Evolutionary conservation across 73 alveolate species (phyloP), one percentile per base, ranked within the genome.

Genomic region (Paramecium octaurelia): DNA sequence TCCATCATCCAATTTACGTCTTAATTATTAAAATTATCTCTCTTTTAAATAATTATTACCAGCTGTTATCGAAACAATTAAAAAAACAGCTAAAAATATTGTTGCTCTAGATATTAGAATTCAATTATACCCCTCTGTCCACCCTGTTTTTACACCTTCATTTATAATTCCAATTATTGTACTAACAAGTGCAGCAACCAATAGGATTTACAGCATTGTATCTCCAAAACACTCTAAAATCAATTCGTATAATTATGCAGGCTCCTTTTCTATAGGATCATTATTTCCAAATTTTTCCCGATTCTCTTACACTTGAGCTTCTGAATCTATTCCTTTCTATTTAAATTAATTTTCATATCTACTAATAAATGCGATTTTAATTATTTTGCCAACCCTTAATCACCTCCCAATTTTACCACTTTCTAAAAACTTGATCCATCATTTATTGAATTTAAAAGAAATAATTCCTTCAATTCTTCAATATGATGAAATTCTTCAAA

Each of bases 181-280:
- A 3, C 99, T 96, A 11, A 98, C 98, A 44, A 96, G 80, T 8
- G 99, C 99, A 6, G 99, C 99, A 6, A 93, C 92, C 16, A 97
- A 64, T 57, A 98, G 94, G 54, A 98, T 96, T 93, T 98, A 92
- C 58, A 98, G 93, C 85, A 97, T 98, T 68, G 96, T 95, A 92
- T 98, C 99, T 88, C 98, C 99, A 75, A 98, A 97, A 71, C 98
- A 93, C 64, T 98, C 99, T 40, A 93, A 75, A 11, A 98, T 70
- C 59, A 93, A 31, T 29, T 93, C 96, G 4, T 57, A 43, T 21
- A 91, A 91, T 36, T 93, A 35, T 11, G 85, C 44, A 20, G 54
- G 88, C 73, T 91, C 93, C 58, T 84, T 91, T 31, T 50, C 93
- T 14, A 70, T 35, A n/a, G 88, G 93, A 16, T 80, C 58, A 46